Conservation (phyloP, 2,329 filamentous ascomycete species). For the Dendryphion nanum region DNA sequence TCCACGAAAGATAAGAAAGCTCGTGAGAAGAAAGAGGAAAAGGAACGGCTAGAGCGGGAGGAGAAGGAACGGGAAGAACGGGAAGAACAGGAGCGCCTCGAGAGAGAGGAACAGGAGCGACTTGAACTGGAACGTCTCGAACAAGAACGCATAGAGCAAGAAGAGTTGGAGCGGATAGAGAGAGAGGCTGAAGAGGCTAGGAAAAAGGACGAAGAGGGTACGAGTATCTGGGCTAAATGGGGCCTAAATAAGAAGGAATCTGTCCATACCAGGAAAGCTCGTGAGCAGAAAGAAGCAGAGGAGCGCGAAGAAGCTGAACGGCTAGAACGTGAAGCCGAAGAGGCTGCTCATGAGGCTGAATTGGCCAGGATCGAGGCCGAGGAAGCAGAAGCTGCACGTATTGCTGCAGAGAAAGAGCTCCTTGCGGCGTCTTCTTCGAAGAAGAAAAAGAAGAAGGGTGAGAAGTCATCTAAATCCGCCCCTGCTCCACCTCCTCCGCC, state of each 20-base stretch:
- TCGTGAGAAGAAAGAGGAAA: constrained; percentile 27
- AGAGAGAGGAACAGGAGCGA: constrained; percentile 12
- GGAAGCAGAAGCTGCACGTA: constrained; percentile 13
- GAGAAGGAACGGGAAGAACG: constrained; percentile 23
- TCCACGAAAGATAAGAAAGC: constrained; percentile 15
- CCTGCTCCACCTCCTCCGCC: constrained; percentile 11
- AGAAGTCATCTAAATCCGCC: constrained; percentile 9
- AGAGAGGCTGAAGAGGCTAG: constrained; percentile 38
- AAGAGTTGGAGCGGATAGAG: constrained; percentile 40
- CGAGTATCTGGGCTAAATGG: constrained; percentile 6
- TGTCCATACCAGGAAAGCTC: constrained; percentile 14
- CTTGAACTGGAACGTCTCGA: constrained; percentile 9
- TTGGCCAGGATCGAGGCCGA: constrained; percentile 10
- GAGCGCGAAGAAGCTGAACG: constrained; percentile 29
- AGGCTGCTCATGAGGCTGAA: constrained; percentile 15
- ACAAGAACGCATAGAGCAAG: constrained; percentile 8
- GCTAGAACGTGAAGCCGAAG: constrained; percentile 15
- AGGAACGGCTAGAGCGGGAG: constrained; percentile 25
- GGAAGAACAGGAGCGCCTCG: constrained; percentile 13
- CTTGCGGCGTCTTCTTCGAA: constrained; percentile 22
- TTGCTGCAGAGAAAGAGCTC: constrained; percentile 21
- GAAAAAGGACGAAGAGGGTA: constrained; percentile 2
- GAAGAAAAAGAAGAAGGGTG: constrained; percentile 41
- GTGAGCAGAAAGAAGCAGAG: constrained; percentile 29
- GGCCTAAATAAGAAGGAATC: constrained; percentile 29